phyloP scores from a whole-genome alignment of 23 red algal species.

The Gracilaria domingensis region DNA sequence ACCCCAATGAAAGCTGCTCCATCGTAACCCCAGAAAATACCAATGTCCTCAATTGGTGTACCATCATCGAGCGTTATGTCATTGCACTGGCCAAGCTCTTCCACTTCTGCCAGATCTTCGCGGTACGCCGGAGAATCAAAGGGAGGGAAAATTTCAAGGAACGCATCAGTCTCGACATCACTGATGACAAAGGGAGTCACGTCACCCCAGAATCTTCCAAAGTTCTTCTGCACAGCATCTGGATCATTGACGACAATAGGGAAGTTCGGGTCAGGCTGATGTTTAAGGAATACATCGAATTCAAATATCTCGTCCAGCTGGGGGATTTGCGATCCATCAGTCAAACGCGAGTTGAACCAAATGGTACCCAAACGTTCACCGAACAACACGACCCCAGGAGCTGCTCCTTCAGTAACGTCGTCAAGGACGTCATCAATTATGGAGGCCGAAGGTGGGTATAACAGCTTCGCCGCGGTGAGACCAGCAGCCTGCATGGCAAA shows the following conservation, averaged over 20 bases:
- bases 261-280: conserved; percentile 49
- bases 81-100: conserved; percentile 11
- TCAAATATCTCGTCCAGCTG: conserved; percentile 40
- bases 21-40: conserved; percentile 50
- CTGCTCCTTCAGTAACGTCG: background rate
- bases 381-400: background rate
- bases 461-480: background rate
- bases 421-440: background rate
- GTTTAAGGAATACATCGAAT: conserved; percentile 6
- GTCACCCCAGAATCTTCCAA: conserved; percentile 38
- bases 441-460: background rate
- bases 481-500: background rate
- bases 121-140: conserved; percentile 1
- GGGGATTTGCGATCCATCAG: background rate
- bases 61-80: background rate
- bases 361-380: background rate
- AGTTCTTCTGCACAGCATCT: conserved; percentile 1
- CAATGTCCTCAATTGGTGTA: conserved; percentile 13
- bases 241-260: background rate
- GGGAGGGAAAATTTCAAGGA: conserved; percentile 2
- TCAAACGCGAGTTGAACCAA: background rate
- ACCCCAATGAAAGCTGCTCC: conserved; percentile 6
- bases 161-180: conserved; percentile 16
- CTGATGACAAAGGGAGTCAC: conserved; percentile 1
- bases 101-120: background rate